Base-by-base conservation (phyloP, 2,329 filamentous ascomycete genomes). In the Ophiostoma sp. region DNA sequence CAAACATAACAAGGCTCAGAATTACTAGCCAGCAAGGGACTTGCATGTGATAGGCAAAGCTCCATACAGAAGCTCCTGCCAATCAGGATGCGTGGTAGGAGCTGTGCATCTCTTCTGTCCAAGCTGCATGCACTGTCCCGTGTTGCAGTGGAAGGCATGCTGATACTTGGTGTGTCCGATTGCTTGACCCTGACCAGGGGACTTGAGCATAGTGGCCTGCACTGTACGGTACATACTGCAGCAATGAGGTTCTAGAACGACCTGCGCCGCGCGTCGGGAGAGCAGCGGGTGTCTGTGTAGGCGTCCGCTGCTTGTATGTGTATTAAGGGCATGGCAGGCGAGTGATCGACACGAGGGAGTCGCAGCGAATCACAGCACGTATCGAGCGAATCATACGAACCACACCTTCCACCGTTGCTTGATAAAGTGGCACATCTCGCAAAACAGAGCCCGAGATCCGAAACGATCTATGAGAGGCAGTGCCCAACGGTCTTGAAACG, bases 381-480 rank as follows among this genome's bases (percentile, higher is more conserved):
- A 48, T 48, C 15, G 12, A 55, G 12, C 50, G n/a, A 55, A 55
- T 25, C 22, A 28, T 55, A 55, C n/a, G 25, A 4, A 55, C 28
- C 22, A 55, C 50, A 28, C 42, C 15, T 17, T 17, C 4, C 42
- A 48, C 42, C 42, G 42, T 19, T 48, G 42, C 42, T 42, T 25
- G 61, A 45, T 45, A 66, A 66, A 39, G 61, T n/a, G 31, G 5
- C 31, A 5, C 61, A 45, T 66, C 61, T 66, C 61, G 61, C 61
- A 45, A 28, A 25, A 28, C 36, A 66, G 22, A 42, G 61, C 36
- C 61, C 61, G 61, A 66, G 11, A 45, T 28, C 36, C 61, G 61
- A 66, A 45, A 66, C 61, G 36, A 28, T 15, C n/a, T n/a, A n/a
- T n/a, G n/a, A 6, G 22, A 19, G 36, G 36, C 22, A 22, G 12